Percentiles rank a stretch among this genome's conserved stretches.
Conservation (phyloP, 306 rosid species). For the Clitoria ternatea region DNA sequence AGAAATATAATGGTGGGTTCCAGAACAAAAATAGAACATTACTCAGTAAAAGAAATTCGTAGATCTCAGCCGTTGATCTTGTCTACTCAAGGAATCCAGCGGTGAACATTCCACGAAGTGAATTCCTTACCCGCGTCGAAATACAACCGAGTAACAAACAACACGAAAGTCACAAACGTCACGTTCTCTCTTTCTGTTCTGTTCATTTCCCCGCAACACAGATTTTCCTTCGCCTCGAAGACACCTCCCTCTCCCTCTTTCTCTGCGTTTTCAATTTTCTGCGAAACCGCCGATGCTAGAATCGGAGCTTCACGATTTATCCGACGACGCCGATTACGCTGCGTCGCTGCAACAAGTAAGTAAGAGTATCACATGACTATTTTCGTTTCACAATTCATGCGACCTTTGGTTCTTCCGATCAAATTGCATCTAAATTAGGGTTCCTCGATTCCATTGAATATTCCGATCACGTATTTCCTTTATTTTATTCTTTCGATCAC, state of each 20-base stretch:
- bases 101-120: neutral
- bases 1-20: neutral
- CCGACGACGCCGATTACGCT: constrained; percentile 97
- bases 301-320: constrained; percentile 79
- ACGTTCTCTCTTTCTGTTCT: neutral
- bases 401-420: neutral
- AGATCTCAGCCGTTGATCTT: constrained; percentile 25
- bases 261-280: neutral
- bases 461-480: neutral
- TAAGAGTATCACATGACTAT: constrained; percentile 12
- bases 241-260: neutral
- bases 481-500: neutral
- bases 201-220: constrained; percentile 15
- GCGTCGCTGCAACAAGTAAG: constrained; percentile 86
- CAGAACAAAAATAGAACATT: neutral
- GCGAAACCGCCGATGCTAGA: constrained; percentile 60
- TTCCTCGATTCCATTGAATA: constrained; percentile 5
- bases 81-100: neutral
- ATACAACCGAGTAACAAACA: neutral
- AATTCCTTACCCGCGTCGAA: constrained; percentile 21
- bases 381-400: neutral
- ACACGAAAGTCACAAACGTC: constrained; percentile 8
- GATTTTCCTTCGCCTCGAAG: constrained; percentile 39
- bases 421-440: constrained; percentile 28
- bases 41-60: neutral